A percentile compares a stretch with the other conserved stretches of the same genome.
Conservation (phyloP, 75 land plant species). For the Pinus albicaulis region DNA sequence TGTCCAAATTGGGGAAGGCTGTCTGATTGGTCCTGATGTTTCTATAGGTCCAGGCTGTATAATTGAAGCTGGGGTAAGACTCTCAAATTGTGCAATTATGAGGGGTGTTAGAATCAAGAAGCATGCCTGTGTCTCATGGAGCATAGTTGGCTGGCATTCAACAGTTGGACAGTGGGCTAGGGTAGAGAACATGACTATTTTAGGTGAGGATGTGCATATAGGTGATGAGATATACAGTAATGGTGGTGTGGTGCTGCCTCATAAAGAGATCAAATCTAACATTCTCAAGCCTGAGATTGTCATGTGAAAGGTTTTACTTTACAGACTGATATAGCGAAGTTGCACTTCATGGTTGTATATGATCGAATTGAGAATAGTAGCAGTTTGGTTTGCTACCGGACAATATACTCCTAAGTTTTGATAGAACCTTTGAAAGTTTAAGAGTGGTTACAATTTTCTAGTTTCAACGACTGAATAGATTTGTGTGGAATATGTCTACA, state of each 20-base stretch:
- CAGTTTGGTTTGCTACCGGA: no score
- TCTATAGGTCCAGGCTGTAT: conserved; percentile 42
- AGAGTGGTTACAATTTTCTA: no score
- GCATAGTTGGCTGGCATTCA: conserved; percentile 50
- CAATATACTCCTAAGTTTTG: no score
- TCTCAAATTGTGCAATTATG: conserved; percentile 42
- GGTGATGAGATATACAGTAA: conserved; percentile 44
- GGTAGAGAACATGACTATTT: conserved; percentile 46
- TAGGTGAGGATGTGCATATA: conserved; percentile 47
- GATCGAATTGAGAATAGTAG: no score
- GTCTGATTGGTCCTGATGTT: conserved; percentile 46
- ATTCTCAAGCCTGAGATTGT: conserved; percentile 50
- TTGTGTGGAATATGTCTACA: no score
- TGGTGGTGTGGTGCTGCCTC: conserved; percentile 48
- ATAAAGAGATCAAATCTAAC: conserved; percentile 43
- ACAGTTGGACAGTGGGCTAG: conserved; percentile 48
- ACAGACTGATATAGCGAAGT: no score
- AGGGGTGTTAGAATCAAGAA: conserved; percentile 48
- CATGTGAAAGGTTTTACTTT: conserved; percentile 9
- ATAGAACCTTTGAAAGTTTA: no score
- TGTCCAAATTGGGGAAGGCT: conserved; percentile 40
- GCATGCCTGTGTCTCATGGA: conserved; percentile 42
- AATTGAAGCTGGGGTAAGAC: conserved; percentile 39
- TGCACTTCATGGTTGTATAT: no score
- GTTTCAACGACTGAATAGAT: no score